Percentiles rank a stretch among this genome's conserved stretches.
These are phyloP conservation scores for Aspergillus homomorphus DNA, from an alignment of 495 filamentous ascomycete genomes.

Conservation along the genomic window DNA sequence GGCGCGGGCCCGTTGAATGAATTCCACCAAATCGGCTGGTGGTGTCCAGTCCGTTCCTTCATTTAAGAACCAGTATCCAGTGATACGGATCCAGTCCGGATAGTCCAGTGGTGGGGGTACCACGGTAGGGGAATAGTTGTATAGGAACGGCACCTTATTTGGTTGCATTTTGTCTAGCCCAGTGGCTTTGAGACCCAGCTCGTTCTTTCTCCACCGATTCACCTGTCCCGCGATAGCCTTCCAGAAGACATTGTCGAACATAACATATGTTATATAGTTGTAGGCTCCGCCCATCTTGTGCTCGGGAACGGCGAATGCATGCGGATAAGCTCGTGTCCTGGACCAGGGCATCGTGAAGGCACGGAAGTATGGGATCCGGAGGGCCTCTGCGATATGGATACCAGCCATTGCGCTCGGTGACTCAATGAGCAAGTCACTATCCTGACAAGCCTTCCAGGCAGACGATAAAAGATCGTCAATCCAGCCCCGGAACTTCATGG, in stretches of 20 bases:
- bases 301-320: conserved; percentile 94
- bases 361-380: conserved; percentile 92
- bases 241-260: conserved; percentile 98
- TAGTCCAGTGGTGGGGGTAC: conserved; percentile 92
- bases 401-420: conserved; percentile 97
- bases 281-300: conserved; percentile 92
- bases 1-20: conserved; percentile 73
- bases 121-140: conserved; percentile 93
- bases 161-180: conserved; percentile 87
- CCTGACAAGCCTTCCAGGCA: conserved; percentile 83
- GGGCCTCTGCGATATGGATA: conserved; percentile 96
- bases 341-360: conserved; percentile 99
- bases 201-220: conserved; percentile 85
- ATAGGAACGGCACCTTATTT: conserved; percentile 95
- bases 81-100: conserved; percentile 95
- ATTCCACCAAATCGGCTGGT: conserved; percentile 67
- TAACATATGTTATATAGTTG: conserved; percentile 92
- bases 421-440: conserved; percentile 87
- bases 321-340: conserved; percentile 89
- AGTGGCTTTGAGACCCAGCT: conserved; percentile 74
- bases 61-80: conserved; percentile 96
- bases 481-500: conserved; percentile 87
- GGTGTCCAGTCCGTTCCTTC: conserved; percentile 75
- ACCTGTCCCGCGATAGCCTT: conserved; percentile 86
- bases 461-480: conserved; percentile 82